phyloP scores from a whole-genome alignment of 1,284 basidiomycete genomes.

The Rhizopogon hawkerae region DNA sequence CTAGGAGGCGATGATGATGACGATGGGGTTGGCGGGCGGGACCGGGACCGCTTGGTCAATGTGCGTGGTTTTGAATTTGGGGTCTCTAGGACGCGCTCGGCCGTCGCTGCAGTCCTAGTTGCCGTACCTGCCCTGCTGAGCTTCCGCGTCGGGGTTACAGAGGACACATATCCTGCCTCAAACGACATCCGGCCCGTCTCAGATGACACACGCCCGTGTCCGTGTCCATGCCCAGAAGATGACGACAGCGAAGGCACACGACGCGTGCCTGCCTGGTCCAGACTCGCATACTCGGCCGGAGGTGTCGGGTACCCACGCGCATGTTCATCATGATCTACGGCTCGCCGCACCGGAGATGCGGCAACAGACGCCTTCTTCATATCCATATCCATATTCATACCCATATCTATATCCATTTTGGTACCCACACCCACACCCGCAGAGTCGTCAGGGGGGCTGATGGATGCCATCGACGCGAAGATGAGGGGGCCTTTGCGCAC shows the following conservation, averaged over 20 bases:
- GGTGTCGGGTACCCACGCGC: slow-evolving; percentile 21
- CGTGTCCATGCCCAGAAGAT: not conserved
- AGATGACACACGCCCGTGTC: not conserved
- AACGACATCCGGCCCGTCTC: not conserved
- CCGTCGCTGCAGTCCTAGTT: not conserved
- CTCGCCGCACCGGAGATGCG: not conserved
- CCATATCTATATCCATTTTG: too few species aligned
- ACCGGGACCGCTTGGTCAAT: slow-evolving; percentile 18
- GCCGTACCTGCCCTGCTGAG: slow-evolving; percentile 14
- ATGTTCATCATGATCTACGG: not conserved
- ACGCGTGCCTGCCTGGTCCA: slow-evolving; percentile 1
- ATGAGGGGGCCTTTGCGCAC: slow-evolving; percentile 34
- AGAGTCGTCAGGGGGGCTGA: not conserved
- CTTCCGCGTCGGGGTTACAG: slow-evolving; percentile 10
- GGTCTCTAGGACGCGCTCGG: too few species aligned
- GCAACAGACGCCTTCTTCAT: not conserved
- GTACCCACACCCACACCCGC: not conserved
- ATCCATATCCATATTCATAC: too few species aligned
- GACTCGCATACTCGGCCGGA: slow-evolving; percentile 17
- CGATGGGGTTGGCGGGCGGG: slow-evolving; percentile 22
- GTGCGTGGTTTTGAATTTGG: slow-evolving; percentile 16
- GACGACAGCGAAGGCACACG: not conserved
- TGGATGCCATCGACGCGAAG: slow-evolving; percentile 29
- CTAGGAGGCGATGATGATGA: slow-evolving; percentile 6
- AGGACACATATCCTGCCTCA: too few species aligned